Conservation (phyloP, 2,329 filamentous ascomycete genomes). For the Rhynchosporium graminicola region DNA sequence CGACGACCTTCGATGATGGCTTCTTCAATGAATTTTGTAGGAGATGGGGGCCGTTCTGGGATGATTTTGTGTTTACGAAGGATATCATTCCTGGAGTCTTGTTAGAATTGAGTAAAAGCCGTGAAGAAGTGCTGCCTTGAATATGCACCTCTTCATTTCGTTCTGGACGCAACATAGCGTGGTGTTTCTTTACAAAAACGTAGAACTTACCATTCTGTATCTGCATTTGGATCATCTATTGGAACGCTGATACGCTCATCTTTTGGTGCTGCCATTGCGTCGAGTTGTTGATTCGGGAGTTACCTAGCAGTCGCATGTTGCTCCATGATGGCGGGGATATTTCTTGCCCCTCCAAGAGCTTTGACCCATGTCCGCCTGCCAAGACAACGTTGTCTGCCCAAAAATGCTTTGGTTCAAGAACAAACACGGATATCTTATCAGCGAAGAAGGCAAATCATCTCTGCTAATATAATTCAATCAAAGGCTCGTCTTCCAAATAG, state of each 20-base stretch:
- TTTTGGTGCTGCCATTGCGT: conserved; percentile 58
- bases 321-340: background rate
- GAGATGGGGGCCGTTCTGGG: conserved; percentile 94
- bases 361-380: too few species aligned
- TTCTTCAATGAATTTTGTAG: conserved; percentile 94
- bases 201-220: conserved; percentile 83
- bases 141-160: too few species aligned
- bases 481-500: too few species aligned
- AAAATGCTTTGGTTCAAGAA: too few species aligned
- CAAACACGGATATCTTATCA: too few species aligned
- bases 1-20: conserved; percentile 81
- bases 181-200: too few species aligned
- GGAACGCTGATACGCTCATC: conserved; percentile 75
- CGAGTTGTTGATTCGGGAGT: background rate
- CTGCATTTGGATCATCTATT: conserved; percentile 91
- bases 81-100: conserved; percentile 84
- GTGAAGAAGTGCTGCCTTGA: background rate
- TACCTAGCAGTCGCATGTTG: background rate
- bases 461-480: too few species aligned
- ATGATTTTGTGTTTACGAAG: conserved; percentile 95
- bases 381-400: too few species aligned
- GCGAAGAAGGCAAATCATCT: too few species aligned
- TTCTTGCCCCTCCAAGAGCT: background rate
- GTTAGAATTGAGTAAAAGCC: conserved; percentile 10
- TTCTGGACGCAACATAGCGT: too few species aligned